Percentiles rank a stretch among this genome's conserved stretches.
Evolutionary conservation across 768 basidiomycete genomes (phyloP).

Genomic region (Amanita pallidorosea): DNA sequence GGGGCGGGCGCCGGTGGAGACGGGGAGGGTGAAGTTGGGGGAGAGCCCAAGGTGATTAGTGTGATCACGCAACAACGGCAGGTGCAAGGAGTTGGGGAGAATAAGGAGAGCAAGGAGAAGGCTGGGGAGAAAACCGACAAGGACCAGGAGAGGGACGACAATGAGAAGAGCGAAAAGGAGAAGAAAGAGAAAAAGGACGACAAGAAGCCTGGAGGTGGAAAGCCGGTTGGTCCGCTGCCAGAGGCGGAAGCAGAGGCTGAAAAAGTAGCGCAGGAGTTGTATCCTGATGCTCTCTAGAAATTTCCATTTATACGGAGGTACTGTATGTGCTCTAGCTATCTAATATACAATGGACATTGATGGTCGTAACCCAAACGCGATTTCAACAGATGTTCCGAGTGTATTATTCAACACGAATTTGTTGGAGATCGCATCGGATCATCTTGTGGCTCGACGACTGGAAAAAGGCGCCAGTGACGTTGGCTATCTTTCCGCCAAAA

Average conservation of each 20-base stretch:
- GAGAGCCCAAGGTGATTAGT: conserved; percentile 27
- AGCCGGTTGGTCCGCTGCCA: conserved; percentile 30
- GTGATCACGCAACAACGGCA: conserved; percentile 1
- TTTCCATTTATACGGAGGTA: neutral
- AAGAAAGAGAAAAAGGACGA: neutral
- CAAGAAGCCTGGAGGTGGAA: conserved; percentile 2
- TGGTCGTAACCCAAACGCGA: neutral
- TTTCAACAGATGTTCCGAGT: no score
- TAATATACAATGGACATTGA: neutral
- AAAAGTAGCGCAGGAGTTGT: conserved; percentile 44
- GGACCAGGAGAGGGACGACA: conserved; percentile 1
- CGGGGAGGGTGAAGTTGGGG: neutral
- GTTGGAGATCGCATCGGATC: no score
- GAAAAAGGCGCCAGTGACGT: no score
- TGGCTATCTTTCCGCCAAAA: no score
- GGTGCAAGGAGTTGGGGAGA: neutral
- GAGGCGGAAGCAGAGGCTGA: conserved; percentile 41
- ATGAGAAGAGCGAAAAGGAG: conserved; percentile 3
- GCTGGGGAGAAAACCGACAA: conserved; percentile 2
- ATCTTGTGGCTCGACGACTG: no score
- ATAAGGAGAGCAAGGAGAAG: conserved; percentile 7
- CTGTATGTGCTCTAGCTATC: neutral
- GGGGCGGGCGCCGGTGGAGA: conserved; percentile 3
- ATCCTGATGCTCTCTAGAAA: conserved; percentile 25
- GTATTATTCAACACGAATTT: no score